A percentile compares a stretch with the other conserved stretches of the same genome.
Evolutionary conservation across 2,329 filamentous ascomycete genomes (phyloP).

Genomic region (Nigrospora oryzae): DNA sequence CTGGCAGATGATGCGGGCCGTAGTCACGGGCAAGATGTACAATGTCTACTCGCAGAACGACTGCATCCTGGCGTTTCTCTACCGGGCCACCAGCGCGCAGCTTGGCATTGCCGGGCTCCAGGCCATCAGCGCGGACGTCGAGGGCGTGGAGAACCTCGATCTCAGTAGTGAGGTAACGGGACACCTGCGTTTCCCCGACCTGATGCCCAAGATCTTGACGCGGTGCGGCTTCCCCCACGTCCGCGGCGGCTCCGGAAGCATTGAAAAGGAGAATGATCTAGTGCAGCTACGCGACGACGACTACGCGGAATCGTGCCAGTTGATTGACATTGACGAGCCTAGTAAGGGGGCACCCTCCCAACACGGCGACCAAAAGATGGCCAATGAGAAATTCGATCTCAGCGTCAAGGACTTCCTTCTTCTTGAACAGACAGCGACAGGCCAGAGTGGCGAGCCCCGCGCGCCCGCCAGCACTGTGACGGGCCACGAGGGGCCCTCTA

Average conservation of each 20-base stretch:
- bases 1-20: conserved; percentile 26
- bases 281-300: conserved; percentile 23
- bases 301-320: conserved; percentile 19
- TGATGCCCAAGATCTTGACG: conserved; percentile 42
- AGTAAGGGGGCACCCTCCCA: conserved; percentile 7
- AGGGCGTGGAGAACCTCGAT: conserved; percentile 52
- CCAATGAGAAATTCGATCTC: conserved; percentile 18
- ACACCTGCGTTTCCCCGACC: conserved; percentile 42
- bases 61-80: conserved; percentile 79
- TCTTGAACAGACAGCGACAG: not conserved
- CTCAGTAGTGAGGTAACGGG: conserved; percentile 42
- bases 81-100: conserved; percentile 75
- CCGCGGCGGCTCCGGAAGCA: conserved; percentile 30
- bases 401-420: conserved; percentile 11
- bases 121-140: conserved; percentile 52
- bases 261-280: conserved; percentile 38
- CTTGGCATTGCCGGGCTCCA: conserved; percentile 80
- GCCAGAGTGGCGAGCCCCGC: conserved; percentile 10
- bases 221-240: conserved; percentile 42
- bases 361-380: conserved; percentile 8
- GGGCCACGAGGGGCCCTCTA: too few relatives aligned
- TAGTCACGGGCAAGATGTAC: conserved; percentile 61
- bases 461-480: too few relatives aligned
- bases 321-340: conserved; percentile 34
- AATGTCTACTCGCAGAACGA: conserved; percentile 88